Base-by-base conservation (phyloP, 805 yeast genomes). In the Candida stauntonica region DNA sequence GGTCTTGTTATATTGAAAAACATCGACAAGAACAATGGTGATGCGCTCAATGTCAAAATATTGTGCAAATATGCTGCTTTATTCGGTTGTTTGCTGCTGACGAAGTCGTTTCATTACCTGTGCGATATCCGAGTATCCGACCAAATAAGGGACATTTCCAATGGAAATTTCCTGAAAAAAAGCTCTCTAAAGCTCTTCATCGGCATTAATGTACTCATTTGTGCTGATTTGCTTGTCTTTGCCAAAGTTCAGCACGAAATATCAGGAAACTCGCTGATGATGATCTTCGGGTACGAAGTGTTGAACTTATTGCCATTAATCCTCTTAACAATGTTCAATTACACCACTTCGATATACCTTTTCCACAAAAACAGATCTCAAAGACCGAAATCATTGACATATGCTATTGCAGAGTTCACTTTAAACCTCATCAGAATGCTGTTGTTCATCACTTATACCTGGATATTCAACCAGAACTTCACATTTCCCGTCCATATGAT, bases 21-120 rank as follows among this genome's bases (percentile, higher is more conserved):
- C 34, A 39, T 43, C 12, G 42, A 41, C 12, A 14, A 18, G 3
- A 41, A 37, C 8, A 7, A 21, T 21, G 9, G 11, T 21, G 24
- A 21, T 21, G 15, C 29, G 1, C 29, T 45, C 12, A 13, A 19
- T 1, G 5, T 14, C 7, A 15, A 19, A 35, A 32, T 13, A 2
- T 29, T 35, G 24, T 15, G 24, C 7, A 42, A 48, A 20, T 46
- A 46, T 26, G 48, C 43, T 2, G 17, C 33, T 7, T 23, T 48
- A 17, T 50, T 46, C 21, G 19, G 36, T 4, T 37, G 46, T 15
- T 28, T 50, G 21, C 23, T 48, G 14, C 27, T 50, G 11, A 33
- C 44, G 15, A 50, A 50, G 19, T 41, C 50, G 36, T 50, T 50
- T 46, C 54, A 50, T 29, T 41, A 48, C 20, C 31, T 50, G n/a